Conservation (phyloP, 352 stramenopile genomes). For the Pythium folliculosum region DNA sequence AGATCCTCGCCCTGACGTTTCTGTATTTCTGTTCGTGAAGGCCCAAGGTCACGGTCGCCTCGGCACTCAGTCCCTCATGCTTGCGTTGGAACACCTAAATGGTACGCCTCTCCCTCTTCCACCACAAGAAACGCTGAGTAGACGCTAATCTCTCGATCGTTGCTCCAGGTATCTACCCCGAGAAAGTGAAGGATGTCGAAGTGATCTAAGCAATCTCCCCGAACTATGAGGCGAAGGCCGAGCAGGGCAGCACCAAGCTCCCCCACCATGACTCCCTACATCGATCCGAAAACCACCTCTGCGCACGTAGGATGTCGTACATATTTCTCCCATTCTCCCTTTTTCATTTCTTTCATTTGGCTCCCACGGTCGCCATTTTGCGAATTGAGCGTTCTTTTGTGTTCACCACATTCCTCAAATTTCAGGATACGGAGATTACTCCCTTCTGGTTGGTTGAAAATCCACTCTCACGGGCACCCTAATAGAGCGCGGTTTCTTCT, state of each 20-base stretch:
- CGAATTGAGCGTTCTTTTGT: background rate
- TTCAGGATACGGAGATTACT: background rate
- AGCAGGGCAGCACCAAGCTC: background rate
- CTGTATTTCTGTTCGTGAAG: constrained; percentile 31
- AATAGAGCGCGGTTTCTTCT: constrained; percentile 20
- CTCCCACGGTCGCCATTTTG: background rate
- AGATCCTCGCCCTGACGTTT: background rate
- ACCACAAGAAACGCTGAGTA: too few species aligned
- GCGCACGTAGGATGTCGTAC: background rate
- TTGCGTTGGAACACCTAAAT: constrained; percentile 88
- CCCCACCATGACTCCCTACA: background rate
- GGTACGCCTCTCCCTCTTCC: constrained; percentile 31
- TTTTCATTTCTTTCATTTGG: background rate
- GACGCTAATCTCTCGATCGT: background rate
- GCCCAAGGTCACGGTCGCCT: constrained; percentile 78
- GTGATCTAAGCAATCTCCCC: constrained; percentile 28
- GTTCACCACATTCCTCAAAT: background rate
- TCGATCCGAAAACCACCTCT: background rate
- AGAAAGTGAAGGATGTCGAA: constrained; percentile 36
- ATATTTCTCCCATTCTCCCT: background rate
- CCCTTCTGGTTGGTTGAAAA: background rate
- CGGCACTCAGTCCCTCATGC: constrained; percentile 85
- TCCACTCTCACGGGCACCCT: background rate
- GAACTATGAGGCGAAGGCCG: background rate
- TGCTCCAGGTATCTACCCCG: constrained; percentile 10